These are phyloP conservation scores for Mytilinidion resinicola DNA, from an alignment of 495 filamentous ascomycete species.

Conservation along the genomic window DNA sequence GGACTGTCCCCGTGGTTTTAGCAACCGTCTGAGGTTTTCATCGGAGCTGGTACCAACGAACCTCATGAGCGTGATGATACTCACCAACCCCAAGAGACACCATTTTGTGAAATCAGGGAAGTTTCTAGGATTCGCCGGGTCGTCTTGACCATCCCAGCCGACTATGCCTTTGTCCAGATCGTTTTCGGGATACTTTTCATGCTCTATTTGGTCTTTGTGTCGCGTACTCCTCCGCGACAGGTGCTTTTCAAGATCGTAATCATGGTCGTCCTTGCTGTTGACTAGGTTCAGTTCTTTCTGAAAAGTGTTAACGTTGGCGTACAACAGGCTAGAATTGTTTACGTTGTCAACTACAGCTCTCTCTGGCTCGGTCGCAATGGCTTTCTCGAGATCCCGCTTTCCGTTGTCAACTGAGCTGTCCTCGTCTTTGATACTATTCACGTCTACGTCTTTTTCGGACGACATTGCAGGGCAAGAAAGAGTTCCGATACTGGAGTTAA, in stretches of 20 bases:
- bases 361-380: no score
- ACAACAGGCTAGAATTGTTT: no score
- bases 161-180: conserved; percentile 21
- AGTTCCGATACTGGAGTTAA: no score
- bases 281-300: no score
- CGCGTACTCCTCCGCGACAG: conserved; percentile 15
- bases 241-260: conserved; percentile 17
- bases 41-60: conserved; percentile 12
- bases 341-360: no score
- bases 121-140: conserved; percentile 36
- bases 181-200: conserved; percentile 13
- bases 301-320: no score
- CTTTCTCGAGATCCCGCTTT: no score
- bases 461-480: no score
- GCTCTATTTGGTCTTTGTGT: conserved; percentile 6
- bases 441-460: no score
- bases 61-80: conserved; percentile 37
- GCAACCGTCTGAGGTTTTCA: neutral
- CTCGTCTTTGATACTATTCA: no score
- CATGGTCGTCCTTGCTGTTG: conserved; percentile 1
- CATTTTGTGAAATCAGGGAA: conserved; percentile 41
- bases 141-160: conserved; percentile 23
- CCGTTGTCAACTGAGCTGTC: no score
- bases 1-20: conserved; percentile 9
- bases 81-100: conserved; percentile 38